These are phyloP conservation scores for Athelia sp. DNA, from an alignment of 1,284 basidiomycete genomes.

Conservation along the genomic window DNA sequence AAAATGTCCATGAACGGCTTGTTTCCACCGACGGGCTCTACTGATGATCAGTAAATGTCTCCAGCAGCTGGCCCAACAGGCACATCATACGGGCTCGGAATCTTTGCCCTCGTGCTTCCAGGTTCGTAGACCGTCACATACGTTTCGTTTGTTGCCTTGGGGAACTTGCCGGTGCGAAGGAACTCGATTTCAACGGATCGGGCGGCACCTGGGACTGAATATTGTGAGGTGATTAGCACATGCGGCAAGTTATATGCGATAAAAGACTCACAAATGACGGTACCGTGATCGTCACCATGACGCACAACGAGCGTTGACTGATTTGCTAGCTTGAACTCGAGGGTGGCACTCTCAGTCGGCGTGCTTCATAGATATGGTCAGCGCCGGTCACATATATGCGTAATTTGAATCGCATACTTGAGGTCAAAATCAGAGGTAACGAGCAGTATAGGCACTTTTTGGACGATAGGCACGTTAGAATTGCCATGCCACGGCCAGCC, in stretches of 20 bases:
- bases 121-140: neutral
- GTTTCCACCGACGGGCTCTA: too few relatives aligned
- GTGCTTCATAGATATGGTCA: neutral
- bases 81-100: neutral
- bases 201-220: neutral
- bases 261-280: neutral
- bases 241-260: too few relatives aligned
- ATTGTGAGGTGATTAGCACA: too few relatives aligned
- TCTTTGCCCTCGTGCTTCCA: neutral
- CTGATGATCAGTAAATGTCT: too few relatives aligned
- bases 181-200: neutral
- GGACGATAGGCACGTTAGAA: slow-evolving; percentile 5
- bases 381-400: too few relatives aligned
- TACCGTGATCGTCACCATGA: neutral
- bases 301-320: neutral
- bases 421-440: slow-evolving; percentile 1
- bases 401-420: neutral
- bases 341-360: neutral
- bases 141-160: neutral
- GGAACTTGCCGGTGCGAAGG: neutral
- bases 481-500: slow-evolving; percentile 9
- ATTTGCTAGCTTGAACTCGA: neutral
- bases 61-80: neutral
- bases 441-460: slow-evolving; percentile 7
- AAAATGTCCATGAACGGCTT: too few relatives aligned